These are phyloP conservation scores for Ceratorhiza oryzae-sativae DNA, from an alignment of 1,284 basidiomycete species.

Conservation along the genomic window DNA sequence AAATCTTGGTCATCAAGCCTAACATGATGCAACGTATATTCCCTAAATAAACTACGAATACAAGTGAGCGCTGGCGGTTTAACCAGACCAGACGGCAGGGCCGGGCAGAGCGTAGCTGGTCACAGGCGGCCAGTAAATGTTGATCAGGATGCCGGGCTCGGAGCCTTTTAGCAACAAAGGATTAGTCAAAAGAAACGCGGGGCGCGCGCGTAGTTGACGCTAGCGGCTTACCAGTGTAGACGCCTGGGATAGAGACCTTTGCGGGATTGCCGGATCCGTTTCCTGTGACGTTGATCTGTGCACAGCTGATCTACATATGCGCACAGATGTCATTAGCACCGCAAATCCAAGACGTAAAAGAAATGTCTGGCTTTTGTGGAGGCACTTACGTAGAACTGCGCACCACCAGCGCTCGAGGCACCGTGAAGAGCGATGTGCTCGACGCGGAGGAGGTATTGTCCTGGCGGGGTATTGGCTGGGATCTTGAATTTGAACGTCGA, in stretches of 20 bases:
- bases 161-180: neutral
- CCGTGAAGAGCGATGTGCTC: constrained; percentile 57
- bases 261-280: constrained; percentile 53
- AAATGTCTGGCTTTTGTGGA: no score
- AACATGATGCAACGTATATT: neutral
- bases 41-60: neutral
- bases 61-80: neutral
- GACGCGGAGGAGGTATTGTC: constrained; percentile 56
- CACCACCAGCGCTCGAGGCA: constrained; percentile 48
- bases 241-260: constrained; percentile 57
- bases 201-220: neutral
- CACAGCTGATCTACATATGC: constrained; percentile 51
- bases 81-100: constrained; percentile 36
- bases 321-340: neutral
- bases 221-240: constrained; percentile 50
- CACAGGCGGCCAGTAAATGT: constrained; percentile 55
- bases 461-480: constrained; percentile 52
- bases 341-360: no score
- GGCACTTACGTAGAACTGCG: constrained; percentile 51
- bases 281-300: constrained; percentile 54
- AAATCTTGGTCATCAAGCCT: neutral
- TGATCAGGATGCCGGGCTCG: constrained; percentile 52
- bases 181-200: neutral
- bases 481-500: constrained; percentile 53
- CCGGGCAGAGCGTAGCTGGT: constrained; percentile 53